Evolutionary conservation across 1,284 basidiomycete species (phyloP).

Genomic region (Acaromyces ingoldii): DNA sequence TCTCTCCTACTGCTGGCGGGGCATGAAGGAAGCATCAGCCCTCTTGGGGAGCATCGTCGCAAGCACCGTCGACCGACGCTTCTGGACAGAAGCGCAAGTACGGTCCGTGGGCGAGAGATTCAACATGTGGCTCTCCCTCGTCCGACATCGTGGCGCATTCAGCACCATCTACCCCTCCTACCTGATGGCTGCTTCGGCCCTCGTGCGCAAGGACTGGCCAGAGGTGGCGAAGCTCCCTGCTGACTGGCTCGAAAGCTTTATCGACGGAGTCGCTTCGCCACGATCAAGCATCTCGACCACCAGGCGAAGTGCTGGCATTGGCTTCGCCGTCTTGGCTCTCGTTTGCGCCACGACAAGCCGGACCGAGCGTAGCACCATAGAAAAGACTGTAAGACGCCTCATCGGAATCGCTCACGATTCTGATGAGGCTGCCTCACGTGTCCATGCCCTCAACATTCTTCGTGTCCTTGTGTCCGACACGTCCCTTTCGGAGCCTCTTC

Average conservation of each 20-base stretch:
- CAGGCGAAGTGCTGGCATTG: constrained; percentile 51
- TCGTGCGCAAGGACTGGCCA: constrained; percentile 25
- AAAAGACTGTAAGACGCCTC: constrained; percentile 18
- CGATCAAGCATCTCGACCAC: constrained; percentile 47
- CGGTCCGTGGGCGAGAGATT: constrained; percentile 42
- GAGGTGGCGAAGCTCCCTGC: constrained; percentile 33
- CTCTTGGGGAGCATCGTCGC: constrained; percentile 41
- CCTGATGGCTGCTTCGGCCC: constrained; percentile 33
- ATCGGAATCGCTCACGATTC: constrained; percentile 15
- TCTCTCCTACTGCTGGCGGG: constrained; percentile 51
- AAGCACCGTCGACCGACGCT: constrained; percentile 14
- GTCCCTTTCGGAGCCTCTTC: constrained; percentile 25
- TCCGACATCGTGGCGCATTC: constrained; percentile 52
- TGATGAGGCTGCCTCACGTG: constrained; percentile 13
- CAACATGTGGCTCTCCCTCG: constrained; percentile 47
- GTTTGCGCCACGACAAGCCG: constrained; percentile 22
- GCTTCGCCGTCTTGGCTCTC: constrained; percentile 50
- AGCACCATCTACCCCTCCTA: constrained; percentile 51
- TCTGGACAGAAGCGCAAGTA: constrained; percentile 20
- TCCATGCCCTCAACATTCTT: constrained; percentile 51
- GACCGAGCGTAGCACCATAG: background rate
- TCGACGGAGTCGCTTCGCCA: constrained; percentile 25
- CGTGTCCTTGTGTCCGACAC: constrained; percentile 44
- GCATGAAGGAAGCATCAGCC: constrained; percentile 51
- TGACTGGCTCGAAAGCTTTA: constrained; percentile 44